Conservation (phyloP, 2,329 filamentous ascomycete genomes). For the Pseudocercospora eumusae region DNA sequence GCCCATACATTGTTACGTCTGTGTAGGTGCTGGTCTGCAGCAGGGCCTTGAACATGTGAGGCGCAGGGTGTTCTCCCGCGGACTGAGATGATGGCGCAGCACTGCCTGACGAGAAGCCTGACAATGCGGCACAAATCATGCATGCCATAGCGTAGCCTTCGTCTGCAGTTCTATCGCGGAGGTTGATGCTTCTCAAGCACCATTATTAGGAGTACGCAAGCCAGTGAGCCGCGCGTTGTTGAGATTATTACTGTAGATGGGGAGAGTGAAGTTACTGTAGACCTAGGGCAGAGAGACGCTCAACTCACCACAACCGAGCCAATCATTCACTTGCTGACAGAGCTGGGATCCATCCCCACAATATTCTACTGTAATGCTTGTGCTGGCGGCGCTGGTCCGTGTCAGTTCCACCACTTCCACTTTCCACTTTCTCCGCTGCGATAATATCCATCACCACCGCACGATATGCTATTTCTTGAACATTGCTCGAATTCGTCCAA, state of each 20-base stretch:
- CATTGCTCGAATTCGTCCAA: not conserved
- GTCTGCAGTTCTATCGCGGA: not conserved
- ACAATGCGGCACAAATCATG: conserved; percentile 14
- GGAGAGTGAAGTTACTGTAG: too few relatives aligned
- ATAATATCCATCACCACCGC: not conserved
- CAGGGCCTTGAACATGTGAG: conserved; percentile 4
- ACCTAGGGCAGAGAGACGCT: too few relatives aligned
- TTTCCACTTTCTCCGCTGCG: not conserved
- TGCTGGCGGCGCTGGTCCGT: not conserved
- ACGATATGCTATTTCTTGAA: not conserved
- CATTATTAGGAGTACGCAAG: conserved; percentile 9
- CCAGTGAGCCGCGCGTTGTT: not conserved
- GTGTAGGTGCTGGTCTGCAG: conserved; percentile 11
- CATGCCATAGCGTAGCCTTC: conserved; percentile 9
- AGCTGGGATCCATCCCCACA: not conserved
- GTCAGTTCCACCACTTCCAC: not conserved
- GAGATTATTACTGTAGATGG: conserved; percentile 1
- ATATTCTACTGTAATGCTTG: too few relatives aligned
- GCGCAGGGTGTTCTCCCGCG: not conserved
- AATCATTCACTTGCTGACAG: conserved; percentile 1
- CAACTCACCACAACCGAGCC: not conserved
- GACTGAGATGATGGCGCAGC: conserved; percentile 2
- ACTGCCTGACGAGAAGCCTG: conserved; percentile 12
- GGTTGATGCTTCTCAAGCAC: not conserved
- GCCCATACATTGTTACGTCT: conserved; percentile 13